phyloP scores from a whole-genome alignment of 768 basidiomycete species.

The Russula virescens region DNA sequence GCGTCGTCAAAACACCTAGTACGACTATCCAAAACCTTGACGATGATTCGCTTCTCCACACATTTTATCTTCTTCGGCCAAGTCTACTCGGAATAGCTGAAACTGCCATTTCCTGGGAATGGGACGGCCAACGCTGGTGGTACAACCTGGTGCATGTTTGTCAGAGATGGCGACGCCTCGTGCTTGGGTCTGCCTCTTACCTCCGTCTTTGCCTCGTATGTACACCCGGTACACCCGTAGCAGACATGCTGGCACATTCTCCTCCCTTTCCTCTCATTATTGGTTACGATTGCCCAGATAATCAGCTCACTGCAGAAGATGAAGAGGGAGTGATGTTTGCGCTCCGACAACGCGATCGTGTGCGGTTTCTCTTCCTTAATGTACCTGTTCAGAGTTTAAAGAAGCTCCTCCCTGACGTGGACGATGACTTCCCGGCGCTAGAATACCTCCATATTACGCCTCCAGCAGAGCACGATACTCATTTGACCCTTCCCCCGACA shows the following conservation, averaged over 20 bases:
- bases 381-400: neutral
- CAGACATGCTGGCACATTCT: neutral
- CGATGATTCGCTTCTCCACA: neutral
- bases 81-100: neutral
- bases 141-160: neutral
- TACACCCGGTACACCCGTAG: neutral
- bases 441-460: neutral
- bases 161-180: neutral
- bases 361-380: neutral
- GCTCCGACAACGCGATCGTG: neutral
- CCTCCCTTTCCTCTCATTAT: neutral
- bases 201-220: neutral
- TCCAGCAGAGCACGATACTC: neutral
- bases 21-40: neutral
- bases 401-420: neutral
- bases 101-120: too few relatives aligned
- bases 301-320: neutral
- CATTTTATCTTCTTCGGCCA: neutral
- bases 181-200: neutral
- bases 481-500: neutral
- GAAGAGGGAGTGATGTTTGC: neutral
- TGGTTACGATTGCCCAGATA: neutral
- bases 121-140: neutral
- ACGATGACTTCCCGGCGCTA: neutral
- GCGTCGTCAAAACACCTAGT: too few relatives aligned